Evolutionary conservation across 2,329 filamentous ascomycete species (phyloP), one percentile per base, ranked within the genome.

Genomic region (Alternaria sp.): DNA sequence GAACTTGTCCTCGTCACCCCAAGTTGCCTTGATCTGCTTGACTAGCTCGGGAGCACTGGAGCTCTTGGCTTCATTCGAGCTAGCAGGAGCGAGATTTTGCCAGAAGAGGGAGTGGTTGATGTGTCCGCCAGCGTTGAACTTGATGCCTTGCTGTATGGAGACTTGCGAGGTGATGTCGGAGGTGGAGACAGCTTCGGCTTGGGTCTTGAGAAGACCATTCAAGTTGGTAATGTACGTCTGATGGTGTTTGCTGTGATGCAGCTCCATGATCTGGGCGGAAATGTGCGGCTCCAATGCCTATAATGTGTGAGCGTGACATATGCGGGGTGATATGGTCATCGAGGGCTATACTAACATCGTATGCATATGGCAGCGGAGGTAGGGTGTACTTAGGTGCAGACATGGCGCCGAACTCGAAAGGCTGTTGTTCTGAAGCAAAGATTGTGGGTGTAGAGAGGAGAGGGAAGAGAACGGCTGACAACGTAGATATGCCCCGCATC

Each of bases 91-190:
- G 17, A 96, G 84, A 77, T 92, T 93, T 80, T 91, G 88, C 93
- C 93, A 97, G 84, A 97, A 97, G 34, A 97, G 86, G 0, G 87
- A 88, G 83, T 97, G 93, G 82, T 97, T 97, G 80, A 96, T 89
- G 82, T 97, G 93, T 6, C 93, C 93, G 41, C 93, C 93, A 48
- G 90, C 93, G 77, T 96, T 92, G 85, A 96, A 97, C 72, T 90
- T 90, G 80, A 96, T 88, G 61, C 85, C 85, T 17, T 84, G 81
- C 69, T 90, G 88, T n/a, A 92, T 83, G 17, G 85, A 80, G 55
- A 92, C 85, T 67, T 92, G 88, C 4, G 83, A 79, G 4, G 85
- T 80, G 53, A 91, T 83, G 66, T 92, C 86, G 63, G 82, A 81
- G 39, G 83, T 79, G 24, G 81, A 74, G 3, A 84, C 79, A 14